Evolutionary conservation across 2,329 filamentous ascomycete genomes (phyloP).

Genomic region (Elsinoe necatrix): DNA sequence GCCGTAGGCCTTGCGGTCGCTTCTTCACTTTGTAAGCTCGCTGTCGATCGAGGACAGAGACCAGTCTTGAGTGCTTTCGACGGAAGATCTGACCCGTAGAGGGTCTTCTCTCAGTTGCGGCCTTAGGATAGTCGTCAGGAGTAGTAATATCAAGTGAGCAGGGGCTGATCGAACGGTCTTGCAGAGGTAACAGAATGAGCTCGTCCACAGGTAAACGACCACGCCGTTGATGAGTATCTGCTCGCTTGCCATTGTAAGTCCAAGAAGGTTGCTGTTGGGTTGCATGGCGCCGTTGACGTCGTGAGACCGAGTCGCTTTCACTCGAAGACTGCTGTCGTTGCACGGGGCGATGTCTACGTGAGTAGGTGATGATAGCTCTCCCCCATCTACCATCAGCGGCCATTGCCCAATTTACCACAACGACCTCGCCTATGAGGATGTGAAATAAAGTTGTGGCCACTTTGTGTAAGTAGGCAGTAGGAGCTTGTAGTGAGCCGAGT

Average conservation of each 20-base stretch:
- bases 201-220: background rate
- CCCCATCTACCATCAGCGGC: background rate
- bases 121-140: background rate
- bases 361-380: background rate
- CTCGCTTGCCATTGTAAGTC: too few species aligned
- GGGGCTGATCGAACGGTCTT: background rate
- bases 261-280: background rate
- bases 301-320: background rate
- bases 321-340: background rate
- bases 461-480: too few species aligned
- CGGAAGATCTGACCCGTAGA: background rate
- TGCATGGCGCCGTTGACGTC: background rate
- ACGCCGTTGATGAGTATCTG: background rate
- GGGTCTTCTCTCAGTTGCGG: background rate
- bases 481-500: too few species aligned
- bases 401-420: background rate
- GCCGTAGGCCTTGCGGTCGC: background rate
- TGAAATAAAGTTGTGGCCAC: too few species aligned
- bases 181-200: constrained; percentile 1
- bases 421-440: background rate
- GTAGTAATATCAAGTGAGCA: background rate
- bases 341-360: background rate
- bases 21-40: background rate
- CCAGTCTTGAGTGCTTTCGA: background rate
- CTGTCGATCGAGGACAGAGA: background rate